A percentile compares a stretch with the other conserved stretches of the same genome.
phyloP scores from a whole-genome alignment of 805 yeast genomes.

The Kluyveromyces siamensis region DNA sequence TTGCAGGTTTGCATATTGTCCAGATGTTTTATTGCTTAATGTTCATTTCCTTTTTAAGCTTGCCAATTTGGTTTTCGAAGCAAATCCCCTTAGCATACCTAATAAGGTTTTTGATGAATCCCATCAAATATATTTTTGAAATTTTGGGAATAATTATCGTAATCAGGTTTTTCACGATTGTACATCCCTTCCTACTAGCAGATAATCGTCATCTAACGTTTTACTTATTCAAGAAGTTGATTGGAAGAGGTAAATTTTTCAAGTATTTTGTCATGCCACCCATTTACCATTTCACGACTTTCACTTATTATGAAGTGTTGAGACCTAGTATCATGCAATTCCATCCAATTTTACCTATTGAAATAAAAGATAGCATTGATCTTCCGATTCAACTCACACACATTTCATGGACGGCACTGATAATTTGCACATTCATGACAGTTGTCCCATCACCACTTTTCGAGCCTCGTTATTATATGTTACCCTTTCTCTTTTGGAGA shows the following conservation, averaged over 20 bases:
- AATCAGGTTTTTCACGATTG: conserved; percentile 54
- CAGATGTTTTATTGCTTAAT: conserved; percentile 73
- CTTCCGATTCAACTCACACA: conserved; percentile 36
- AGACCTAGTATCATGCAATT: conserved; percentile 30
- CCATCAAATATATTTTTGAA: conserved; percentile 25
- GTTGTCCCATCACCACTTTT: conserved; percentile 85
- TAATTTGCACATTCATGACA: conserved; percentile 46
- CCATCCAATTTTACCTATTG: conserved; percentile 29
- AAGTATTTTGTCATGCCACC: conserved; percentile 49
- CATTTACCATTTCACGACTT: conserved; percentile 53
- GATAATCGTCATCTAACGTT: conserved; percentile 93
- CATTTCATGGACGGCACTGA: conserved; percentile 41
- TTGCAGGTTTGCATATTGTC: conserved; percentile 58
- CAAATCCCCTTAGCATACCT: conserved; percentile 34
- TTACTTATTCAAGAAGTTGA: conserved; percentile 65
- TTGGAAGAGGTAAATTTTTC: conserved; percentile 38
- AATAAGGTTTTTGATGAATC: conserved; percentile 20
- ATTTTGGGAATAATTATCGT: conserved; percentile 33
- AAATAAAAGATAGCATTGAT: conserved; percentile 27
- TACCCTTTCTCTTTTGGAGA: conserved; percentile 75
- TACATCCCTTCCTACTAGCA: conserved; percentile 85
- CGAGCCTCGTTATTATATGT: conserved; percentile 86
- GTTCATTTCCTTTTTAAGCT: conserved; percentile 54
- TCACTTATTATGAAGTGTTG: conserved; percentile 30
- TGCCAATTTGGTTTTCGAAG: conserved; percentile 63